Conservation (phyloP, 768 basidiomycete genomes). For the Mycena belliarum region DNA sequence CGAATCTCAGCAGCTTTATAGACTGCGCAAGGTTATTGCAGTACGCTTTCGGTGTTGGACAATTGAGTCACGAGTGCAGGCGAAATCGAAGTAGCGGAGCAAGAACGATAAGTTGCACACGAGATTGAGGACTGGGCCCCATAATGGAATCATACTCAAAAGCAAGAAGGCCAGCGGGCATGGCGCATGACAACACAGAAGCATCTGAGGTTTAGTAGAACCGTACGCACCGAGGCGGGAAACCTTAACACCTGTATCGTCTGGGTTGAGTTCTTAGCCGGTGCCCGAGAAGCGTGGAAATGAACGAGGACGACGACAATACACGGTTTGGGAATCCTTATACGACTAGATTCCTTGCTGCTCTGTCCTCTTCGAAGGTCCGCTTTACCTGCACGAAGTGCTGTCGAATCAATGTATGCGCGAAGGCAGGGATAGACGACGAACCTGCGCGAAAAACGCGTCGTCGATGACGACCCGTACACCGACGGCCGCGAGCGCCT, state of each 20-base stretch:
- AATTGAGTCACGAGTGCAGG: no score
- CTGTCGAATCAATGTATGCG: background rate
- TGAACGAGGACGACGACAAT: background rate
- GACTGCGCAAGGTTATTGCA: background rate
- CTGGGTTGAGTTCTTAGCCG: no score
- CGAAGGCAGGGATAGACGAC: slow-evolving; percentile 2
- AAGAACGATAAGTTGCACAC: background rate
- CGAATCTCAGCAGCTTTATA: background rate
- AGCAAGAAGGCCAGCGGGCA: no score
- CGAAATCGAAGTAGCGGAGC: no score
- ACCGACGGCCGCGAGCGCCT: slow-evolving; percentile 71
- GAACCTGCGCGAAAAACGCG: slow-evolving; percentile 57
- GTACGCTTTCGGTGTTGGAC: background rate
- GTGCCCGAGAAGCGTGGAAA: background rate
- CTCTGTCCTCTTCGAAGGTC: slow-evolving; percentile 49
- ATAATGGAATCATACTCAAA: no score
- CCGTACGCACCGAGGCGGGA: no score
- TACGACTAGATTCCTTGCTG: slow-evolving; percentile 13
- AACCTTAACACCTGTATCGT: no score
- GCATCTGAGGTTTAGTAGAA: no score
- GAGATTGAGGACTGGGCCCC: no score
- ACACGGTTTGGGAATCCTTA: background rate
- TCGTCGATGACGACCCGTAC: slow-evolving; percentile 71
- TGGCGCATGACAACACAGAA: no score
- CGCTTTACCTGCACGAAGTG: slow-evolving; percentile 41